Percentiles rank a stretch among this genome's conserved stretches.
Evolutionary conservation across 345 rosid genomes (phyloP).

Genomic region (Salix dunnii): DNA sequence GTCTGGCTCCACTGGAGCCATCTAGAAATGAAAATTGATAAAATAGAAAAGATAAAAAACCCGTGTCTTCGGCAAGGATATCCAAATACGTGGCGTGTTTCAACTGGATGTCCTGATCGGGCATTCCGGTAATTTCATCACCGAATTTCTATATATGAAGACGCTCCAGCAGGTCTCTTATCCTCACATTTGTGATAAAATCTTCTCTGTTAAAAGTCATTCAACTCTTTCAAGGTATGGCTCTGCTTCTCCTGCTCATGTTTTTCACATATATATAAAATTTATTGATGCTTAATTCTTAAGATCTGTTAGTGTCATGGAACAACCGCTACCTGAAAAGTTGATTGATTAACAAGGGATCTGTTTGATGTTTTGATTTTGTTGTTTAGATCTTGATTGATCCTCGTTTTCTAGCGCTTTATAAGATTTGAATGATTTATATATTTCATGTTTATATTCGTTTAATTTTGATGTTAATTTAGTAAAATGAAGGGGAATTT

Average conservation of each 20-base stretch:
- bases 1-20: not conserved
- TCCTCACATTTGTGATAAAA: not conserved
- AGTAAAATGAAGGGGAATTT: not conserved
- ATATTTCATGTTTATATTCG: not conserved
- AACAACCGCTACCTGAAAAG: not conserved
- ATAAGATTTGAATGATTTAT: not conserved
- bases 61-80: not conserved
- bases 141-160: not conserved
- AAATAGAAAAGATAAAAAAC: not conserved
- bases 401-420: not conserved
- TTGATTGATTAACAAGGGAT: not conserved
- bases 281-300: not conserved
- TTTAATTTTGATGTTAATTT: too few relatives aligned
- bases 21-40: not conserved
- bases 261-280: not conserved
- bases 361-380: not conserved
- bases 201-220: not conserved
- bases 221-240: constrained; percentile 2
- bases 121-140: not conserved
- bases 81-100: not conserved
- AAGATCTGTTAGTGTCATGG: not conserved
- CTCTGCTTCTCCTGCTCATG: not conserved
- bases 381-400: not conserved
- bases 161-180: fast-evolving
- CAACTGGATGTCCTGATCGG: too few relatives aligned